Percentiles rank a stretch among this genome's conserved stretches.
These are phyloP conservation scores for Casuarina equisetifolia DNA, from an alignment of 306 rosid genomes.

Conservation along the genomic window DNA sequence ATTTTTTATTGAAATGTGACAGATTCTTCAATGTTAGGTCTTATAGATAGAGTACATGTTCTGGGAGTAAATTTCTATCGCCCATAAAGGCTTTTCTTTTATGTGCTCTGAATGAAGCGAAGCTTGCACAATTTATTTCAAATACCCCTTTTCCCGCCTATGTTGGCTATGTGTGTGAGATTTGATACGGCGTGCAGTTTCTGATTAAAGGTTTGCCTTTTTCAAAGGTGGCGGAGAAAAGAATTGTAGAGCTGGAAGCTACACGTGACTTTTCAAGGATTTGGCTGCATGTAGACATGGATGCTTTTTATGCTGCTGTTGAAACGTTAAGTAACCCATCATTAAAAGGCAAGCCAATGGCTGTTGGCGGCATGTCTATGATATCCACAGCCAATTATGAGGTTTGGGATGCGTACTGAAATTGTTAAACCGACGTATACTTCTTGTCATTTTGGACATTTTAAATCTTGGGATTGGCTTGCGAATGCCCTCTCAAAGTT, in stretches of 20 bases:
- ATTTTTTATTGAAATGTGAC: not conserved
- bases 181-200: not conserved
- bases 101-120: not conserved
- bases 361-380: slow-evolving; percentile 92
- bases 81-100: not conserved
- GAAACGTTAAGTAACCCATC: slow-evolving; percentile 79
- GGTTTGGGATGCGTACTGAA: slow-evolving; percentile 41
- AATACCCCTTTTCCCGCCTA: not conserved
- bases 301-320: slow-evolving; percentile 97
- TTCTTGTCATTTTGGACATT: slow-evolving; percentile 3
- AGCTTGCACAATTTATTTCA: not conserved
- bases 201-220: slow-evolving; percentile 9
- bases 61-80: no score
- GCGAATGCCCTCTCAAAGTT: not conserved
- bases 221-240: slow-evolving; percentile 61
- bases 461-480: slow-evolving; percentile 9
- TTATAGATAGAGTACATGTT: not conserved
- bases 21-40: not conserved
- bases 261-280: slow-evolving; percentile 73
- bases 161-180: slow-evolving; percentile 8
- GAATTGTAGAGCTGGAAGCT: slow-evolving; percentile 72
- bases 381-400: slow-evolving; percentile 94
- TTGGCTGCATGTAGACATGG: slow-evolving; percentile 99
- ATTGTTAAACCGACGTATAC: not conserved
- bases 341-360: slow-evolving; percentile 80